Conservation (phyloP, 768 basidiomycete species). For the Strobilomyces dryophilus region DNA sequence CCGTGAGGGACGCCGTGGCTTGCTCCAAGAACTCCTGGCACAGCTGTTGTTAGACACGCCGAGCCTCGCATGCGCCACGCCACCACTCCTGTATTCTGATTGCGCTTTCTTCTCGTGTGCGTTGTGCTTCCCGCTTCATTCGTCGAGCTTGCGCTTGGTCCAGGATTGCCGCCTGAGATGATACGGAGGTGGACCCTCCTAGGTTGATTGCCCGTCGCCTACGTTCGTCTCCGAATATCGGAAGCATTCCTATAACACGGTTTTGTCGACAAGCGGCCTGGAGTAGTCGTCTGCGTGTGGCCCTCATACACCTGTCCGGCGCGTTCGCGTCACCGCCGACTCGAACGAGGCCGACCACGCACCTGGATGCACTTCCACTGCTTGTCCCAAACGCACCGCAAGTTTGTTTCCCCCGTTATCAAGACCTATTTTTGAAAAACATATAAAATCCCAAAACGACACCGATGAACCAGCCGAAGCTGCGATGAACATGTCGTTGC, state of each 20-base stretch:
- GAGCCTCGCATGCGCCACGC: conserved; percentile 46
- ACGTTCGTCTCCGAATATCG: conserved; percentile 48
- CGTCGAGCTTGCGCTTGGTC: conserved; percentile 59
- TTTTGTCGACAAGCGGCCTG: background rate
- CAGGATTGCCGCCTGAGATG: conserved; percentile 55
- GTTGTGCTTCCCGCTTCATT: conserved; percentile 51
- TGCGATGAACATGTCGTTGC: too few species aligned
- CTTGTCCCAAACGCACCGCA: too few species aligned
- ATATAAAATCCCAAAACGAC: too few species aligned
- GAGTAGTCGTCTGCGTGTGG: conserved; percentile 62
- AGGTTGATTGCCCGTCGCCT: conserved; percentile 68
- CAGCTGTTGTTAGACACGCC: conserved; percentile 42
- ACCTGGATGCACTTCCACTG: conserved; percentile 97
- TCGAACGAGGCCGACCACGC: conserved; percentile 18
- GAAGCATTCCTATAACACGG: conserved; percentile 28
- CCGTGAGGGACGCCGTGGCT: conserved; percentile 48
- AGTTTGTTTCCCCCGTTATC: too few species aligned
- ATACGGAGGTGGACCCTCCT: conserved; percentile 54
- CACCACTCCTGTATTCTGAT: conserved; percentile 67
- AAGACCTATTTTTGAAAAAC: too few species aligned
- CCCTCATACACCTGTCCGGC: conserved; percentile 83
- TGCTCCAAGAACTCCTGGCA: conserved; percentile 48
- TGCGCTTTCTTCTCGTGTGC: conserved; percentile 56
- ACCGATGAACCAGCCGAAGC: too few species aligned
- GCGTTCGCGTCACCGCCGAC: background rate